phyloP scores from a whole-genome alignment of 345 rosid species.

The Garcia nutans region DNA sequence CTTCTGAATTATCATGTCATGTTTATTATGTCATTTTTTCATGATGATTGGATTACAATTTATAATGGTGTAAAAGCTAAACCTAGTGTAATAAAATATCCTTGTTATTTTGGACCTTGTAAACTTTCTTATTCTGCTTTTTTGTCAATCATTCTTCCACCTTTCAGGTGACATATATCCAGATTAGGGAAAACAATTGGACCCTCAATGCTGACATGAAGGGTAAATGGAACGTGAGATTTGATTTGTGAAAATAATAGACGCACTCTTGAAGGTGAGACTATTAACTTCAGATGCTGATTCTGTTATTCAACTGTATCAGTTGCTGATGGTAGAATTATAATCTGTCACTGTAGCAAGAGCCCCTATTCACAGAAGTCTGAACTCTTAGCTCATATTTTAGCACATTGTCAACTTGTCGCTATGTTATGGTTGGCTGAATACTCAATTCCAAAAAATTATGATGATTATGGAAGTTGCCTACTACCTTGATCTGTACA shows the following conservation, averaged over 20 bases:
- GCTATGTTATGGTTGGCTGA: no score
- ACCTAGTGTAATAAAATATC: no score
- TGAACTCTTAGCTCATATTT: no score
- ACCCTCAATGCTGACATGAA: conserved; percentile 72
- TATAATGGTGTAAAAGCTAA: not conserved
- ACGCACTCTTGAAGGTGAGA: conserved; percentile 13
- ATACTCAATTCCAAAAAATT: no score
- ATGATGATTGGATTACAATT: not conserved
- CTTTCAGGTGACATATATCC: conserved; percentile 78
- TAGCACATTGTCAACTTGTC: no score
- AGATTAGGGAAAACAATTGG: conserved; percentile 91
- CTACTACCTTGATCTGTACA: no score
- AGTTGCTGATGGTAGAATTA: conserved; percentile 2
- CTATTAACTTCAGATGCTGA: conserved; percentile 4
- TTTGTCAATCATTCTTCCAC: not conserved
- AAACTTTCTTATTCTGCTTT: conserved; percentile 5
- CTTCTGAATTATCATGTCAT: no score
- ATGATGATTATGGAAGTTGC: no score
- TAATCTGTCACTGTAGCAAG: not conserved
- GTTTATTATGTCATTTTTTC: not conserved
- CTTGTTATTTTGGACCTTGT: not conserved
- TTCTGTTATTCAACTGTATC: conserved; percentile 8
- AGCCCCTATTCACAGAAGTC: not conserved
- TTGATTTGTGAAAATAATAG: conserved; percentile 48
- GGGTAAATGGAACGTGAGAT: conserved; percentile 81